phyloP scores from a whole-genome alignment of 495 filamentous ascomycete genomes.

The Penicillium tannophilum region DNA sequence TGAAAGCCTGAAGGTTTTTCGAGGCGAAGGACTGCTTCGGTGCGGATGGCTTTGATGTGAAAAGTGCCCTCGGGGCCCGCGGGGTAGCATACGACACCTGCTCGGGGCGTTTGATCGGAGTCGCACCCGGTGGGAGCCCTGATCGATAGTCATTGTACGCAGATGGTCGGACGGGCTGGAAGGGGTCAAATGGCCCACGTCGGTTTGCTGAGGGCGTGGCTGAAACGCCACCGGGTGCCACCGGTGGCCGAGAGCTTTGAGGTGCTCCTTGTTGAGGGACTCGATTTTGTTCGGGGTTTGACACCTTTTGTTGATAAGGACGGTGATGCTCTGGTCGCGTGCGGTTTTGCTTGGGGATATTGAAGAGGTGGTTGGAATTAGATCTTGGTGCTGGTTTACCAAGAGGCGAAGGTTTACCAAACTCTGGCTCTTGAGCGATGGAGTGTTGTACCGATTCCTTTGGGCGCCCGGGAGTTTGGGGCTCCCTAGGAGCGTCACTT shows the following conservation, averaged over 20 bases:
- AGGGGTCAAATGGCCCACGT: constrained; percentile 40
- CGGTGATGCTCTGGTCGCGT: constrained; percentile 54
- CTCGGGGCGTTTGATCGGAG: constrained; percentile 50
- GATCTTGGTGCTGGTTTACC: constrained; percentile 45
- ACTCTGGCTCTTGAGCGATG: constrained; percentile 50
- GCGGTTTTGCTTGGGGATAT: constrained; percentile 52
- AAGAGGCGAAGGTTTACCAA: constrained; percentile 59
- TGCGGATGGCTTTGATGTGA: constrained; percentile 44
- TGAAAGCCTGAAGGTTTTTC: constrained; percentile 45
- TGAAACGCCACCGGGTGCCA: constrained; percentile 17
- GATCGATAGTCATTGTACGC: constrained; percentile 40
- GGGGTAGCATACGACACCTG: constrained; percentile 44
- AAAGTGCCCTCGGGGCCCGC: constrained; percentile 42
- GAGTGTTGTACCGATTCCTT: constrained; percentile 30
- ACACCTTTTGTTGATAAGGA: constrained; percentile 26
- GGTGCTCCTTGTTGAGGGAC: constrained; percentile 18
- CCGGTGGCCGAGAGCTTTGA: constrained; percentile 24
- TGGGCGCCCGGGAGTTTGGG: constrained; percentile 35
- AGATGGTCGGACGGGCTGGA: constrained; percentile 46
- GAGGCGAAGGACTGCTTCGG: constrained; percentile 35
- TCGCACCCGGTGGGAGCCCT: constrained; percentile 29
- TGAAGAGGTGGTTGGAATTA: constrained; percentile 48
- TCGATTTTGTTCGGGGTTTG: constrained; percentile 17
- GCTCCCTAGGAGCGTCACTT: constrained; percentile 40
- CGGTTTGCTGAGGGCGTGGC: constrained; percentile 29